Base-by-base conservation (phyloP, 2,329 filamentous ascomycete species). In the Aureobasidium zeae region DNA sequence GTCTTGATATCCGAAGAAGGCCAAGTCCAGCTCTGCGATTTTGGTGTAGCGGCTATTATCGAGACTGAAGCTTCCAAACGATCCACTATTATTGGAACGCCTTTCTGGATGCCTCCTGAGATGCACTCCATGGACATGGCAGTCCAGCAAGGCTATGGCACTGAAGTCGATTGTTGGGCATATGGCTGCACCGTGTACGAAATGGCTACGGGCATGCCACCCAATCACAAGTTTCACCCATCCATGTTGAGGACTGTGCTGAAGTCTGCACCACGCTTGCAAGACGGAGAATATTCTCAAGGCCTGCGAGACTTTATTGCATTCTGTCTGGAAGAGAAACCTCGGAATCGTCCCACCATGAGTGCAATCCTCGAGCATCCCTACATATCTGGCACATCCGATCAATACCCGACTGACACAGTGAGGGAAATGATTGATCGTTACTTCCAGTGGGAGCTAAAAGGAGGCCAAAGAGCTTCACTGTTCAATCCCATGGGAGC, bases 71-170 rank as follows among this genome's bases (percentile, higher is more conserved):
- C 79, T 44, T 79, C 83, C 16, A 91, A 91, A 63, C 71, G 84
- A 42, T 81, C 81, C 3, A 89, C 85, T 1, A 81, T 89, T 36
- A 83, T 89, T 45, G 85, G 85, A 16, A 91, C 86, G 0, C 81
- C 81, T 3, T 79, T 88, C 61, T 91, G 84, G 82, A 88, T 91
- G 84, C 83, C 86, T 0, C 83, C 82, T 0, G 86, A 91, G 55
- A 70, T 89, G 10, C 39, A 44, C 24, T 44, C 47, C 13, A 42
- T 36, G 29, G 49, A 52, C 22, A 44, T 47, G 16, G 44, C 48
- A 15, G 30, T 35, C 9, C 46, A 38, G 22, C 52, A 57, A 49
- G 57, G 53, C 3, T 73, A 73, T 51, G 68, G 70, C 9, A 66
- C 60, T 5, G 70, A 73, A 45, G 63, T 73, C 31, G 85, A 91